Evolutionary conservation across 768 basidiomycete species (phyloP), one percentile per base, ranked within the genome.

Genomic region (Tylopilus plumbeoviolaceoides): DNA sequence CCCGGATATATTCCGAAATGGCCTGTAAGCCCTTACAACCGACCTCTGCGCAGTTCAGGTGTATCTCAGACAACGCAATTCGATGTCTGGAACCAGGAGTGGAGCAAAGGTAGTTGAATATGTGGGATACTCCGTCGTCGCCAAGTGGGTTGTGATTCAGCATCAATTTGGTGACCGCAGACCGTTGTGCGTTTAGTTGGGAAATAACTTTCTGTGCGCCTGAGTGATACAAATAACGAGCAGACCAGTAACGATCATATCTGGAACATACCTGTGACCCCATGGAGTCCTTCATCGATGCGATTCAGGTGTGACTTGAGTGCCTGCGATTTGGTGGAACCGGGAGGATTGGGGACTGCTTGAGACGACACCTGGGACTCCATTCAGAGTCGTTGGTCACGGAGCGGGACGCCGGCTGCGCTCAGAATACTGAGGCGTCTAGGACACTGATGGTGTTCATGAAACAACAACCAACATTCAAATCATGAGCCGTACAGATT

Each of bases 101-200:
- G 8, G 84, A 84, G 21, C 68, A 63, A 7, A 87, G 74, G 60
- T 79, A 86, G 27, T 68, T 65, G 64, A 86, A 84, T 10, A 87
- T 65, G 7, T 71, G 66, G 25, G 72, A 69, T 55, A 78, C 73
- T 12, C 85, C 85, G 18, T 80, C 77, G 59, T 85, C 78, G 5
- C 78, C 77, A 3, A 87, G 75, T 6, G 72, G 58, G 58, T 84
- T 87, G 51, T 83, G 76, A 11, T 79, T 77, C 21, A 86, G 58
- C 18, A 78, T 69, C 30, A 87, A 70, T 57, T 76, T 79, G 28
- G 75, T 75, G 38, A 85, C 74, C 2, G 63, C 56, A 30, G 59
- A 54, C 21, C 72, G 72, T 21, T 76, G 77, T 15, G 71, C 59
- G 2, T 67, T 70, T 25, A 86, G 73, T 48, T 73, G 66, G 11